These are phyloP conservation scores for Pseudopithomyces chartarum DNA, from an alignment of 2,329 filamentous ascomycete genomes.

Conservation along the genomic window DNA sequence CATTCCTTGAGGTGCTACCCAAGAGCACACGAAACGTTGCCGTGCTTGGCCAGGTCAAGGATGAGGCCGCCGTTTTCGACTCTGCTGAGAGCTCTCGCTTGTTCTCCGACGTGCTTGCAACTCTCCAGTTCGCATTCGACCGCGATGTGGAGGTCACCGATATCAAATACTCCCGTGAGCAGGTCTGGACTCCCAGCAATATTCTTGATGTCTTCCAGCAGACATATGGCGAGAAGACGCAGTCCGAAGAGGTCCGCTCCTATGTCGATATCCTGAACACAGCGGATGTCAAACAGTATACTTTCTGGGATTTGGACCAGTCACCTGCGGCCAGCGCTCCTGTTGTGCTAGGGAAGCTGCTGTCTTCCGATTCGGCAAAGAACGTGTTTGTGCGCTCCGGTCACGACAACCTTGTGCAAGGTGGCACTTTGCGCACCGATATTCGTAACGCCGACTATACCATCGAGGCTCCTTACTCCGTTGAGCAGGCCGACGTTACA, in stretches of 20 bases:
- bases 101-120: slow-evolving; percentile 88
- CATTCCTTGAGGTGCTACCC: slow-evolving; percentile 83
- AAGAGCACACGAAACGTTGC: slow-evolving; percentile 75
- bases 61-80: slow-evolving; percentile 75
- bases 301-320: slow-evolving; percentile 89
- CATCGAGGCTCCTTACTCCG: slow-evolving; percentile 81
- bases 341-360: slow-evolving; percentile 62
- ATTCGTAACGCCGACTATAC: slow-evolving; percentile 82
- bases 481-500: slow-evolving; percentile 77
- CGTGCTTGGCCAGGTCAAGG: slow-evolving; percentile 86
- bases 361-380: slow-evolving; percentile 64
- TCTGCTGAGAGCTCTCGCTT: slow-evolving; percentile 79
- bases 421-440: slow-evolving; percentile 82
- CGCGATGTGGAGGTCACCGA: slow-evolving; percentile 72
- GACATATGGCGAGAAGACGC: slow-evolving; percentile 48
- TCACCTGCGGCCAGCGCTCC: slow-evolving; percentile 71
- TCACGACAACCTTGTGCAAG: slow-evolving; percentile 69
- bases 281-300: slow-evolving; percentile 75
- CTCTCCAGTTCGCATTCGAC: slow-evolving; percentile 70
- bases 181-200: slow-evolving; percentile 65
- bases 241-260: slow-evolving; percentile 48
- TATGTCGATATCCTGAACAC: slow-evolving; percentile 59
- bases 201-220: slow-evolving; percentile 56
- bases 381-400: slow-evolving; percentile 65
- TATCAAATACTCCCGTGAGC: slow-evolving; percentile 83